Conservation (phyloP, 2,329 filamentous ascomycete species). For the Nothopassalora personata region DNA sequence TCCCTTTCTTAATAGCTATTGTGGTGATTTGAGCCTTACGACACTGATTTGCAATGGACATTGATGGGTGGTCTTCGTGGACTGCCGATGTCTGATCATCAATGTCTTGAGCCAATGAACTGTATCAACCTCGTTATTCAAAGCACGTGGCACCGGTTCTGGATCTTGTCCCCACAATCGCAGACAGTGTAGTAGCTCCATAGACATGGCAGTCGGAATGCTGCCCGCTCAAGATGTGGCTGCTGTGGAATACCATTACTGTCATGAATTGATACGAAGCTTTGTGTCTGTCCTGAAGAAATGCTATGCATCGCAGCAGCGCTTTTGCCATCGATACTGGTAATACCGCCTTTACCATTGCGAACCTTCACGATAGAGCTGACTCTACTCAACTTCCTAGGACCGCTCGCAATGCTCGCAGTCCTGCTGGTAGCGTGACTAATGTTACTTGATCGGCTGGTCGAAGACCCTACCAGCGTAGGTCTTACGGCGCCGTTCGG, state of each 20-base stretch:
- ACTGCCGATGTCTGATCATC: neutral
- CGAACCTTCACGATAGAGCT: slow-evolving; percentile 1
- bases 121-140: neutral
- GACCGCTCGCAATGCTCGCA: slow-evolving; percentile 10
- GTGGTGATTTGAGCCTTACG: neutral
- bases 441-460: slow-evolving; percentile 3
- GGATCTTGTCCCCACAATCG: too few relatives aligned
- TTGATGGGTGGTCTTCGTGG: neutral
- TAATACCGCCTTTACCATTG: neutral
- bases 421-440: neutral
- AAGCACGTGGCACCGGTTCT: neutral
- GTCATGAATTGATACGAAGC: neutral
- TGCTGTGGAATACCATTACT: neutral
- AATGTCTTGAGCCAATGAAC: neutral
- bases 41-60: neutral
- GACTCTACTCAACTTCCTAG: slow-evolving; percentile 12
- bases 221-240: too few relatives aligned
- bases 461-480: neutral
- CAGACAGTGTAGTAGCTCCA: neutral
- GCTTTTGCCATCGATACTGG: slow-evolving; percentile 1
- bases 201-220: neutral
- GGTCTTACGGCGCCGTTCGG: neutral
- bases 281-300: neutral
- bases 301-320: neutral
- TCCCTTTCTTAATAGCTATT: neutral